Evolutionary conservation across 139 green algal genomes (phyloP).

Genomic region (Chlorella sp.): DNA sequence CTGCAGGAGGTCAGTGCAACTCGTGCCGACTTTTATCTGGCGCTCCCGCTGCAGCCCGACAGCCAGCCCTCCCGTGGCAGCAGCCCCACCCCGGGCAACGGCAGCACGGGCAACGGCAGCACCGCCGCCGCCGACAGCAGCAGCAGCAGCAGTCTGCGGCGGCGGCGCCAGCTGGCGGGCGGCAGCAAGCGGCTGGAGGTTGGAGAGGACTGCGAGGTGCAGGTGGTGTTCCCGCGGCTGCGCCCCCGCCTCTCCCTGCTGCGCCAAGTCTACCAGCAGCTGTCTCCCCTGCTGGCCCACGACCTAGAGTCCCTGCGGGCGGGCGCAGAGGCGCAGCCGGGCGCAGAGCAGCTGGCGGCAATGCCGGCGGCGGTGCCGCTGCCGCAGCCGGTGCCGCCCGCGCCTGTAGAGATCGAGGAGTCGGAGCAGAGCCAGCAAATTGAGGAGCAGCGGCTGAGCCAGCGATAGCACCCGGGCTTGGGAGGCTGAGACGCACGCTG

Average conservation of each 20-base stretch:
- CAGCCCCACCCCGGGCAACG: not conserved
- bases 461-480: not conserved
- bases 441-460: not conserved
- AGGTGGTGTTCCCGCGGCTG: conserved; percentile 8
- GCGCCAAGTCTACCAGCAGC: conserved; percentile 32
- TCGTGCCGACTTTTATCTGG: conserved; percentile 1
- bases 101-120: not conserved
- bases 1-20: not conserved
- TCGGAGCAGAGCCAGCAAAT: not conserved
- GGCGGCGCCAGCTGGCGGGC: not conserved
- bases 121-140: not conserved
- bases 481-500: too few species aligned
- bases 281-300: conserved; percentile 7
- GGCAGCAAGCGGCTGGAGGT: conserved; percentile 2
- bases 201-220: not conserved
- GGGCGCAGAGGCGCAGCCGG: not conserved
- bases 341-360: not conserved
- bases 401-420: not conserved
- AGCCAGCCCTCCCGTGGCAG: not conserved
- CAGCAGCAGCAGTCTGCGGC: not conserved
- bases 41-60: not conserved
- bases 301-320: not conserved
- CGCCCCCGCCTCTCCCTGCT: conserved; percentile 15
- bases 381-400: not conserved
- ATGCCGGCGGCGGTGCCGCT: not conserved